phyloP scores from a whole-genome alignment of 116 monocot species.

The Dioscorea cayenensis region DNA sequence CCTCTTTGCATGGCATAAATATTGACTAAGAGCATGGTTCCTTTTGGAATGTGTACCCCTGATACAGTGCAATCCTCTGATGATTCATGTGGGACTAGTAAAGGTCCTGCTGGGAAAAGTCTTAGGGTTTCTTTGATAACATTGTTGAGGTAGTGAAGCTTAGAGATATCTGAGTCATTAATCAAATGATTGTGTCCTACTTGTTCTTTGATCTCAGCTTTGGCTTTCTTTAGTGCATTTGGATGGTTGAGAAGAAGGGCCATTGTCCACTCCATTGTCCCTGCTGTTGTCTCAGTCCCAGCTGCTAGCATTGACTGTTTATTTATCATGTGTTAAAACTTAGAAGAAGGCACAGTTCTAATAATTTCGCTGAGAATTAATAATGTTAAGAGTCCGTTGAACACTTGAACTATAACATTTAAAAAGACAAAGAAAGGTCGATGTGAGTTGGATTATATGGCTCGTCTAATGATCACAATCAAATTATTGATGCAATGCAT shows the following conservation, averaged over 20 bases:
- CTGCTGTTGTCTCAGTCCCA: not conserved
- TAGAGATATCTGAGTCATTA: constrained; percentile 8
- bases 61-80: not conserved
- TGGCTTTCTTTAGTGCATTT: not conserved
- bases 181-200: constrained; percentile 10
- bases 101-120: not conserved
- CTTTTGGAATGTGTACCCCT: not conserved
- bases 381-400: no score
- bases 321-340: no score
- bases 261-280: constrained; percentile 31
- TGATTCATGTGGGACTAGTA: not conserved
- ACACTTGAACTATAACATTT: no score
- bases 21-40: constrained; percentile 3
- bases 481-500: no score
- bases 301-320: no score
- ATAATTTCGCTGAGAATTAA: no score
- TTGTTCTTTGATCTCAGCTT: constrained; percentile 19
- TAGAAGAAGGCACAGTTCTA: no score
- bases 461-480: no score
- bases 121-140: constrained; percentile 20
- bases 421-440: no score
- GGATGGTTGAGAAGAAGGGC: constrained; percentile 26
- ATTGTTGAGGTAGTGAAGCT: constrained; percentile 11
- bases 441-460: no score
- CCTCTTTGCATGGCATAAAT: constrained; percentile 3